Conservation (phyloP, 306 rosid genomes). For the Amphicarpaea edgeworthii region DNA sequence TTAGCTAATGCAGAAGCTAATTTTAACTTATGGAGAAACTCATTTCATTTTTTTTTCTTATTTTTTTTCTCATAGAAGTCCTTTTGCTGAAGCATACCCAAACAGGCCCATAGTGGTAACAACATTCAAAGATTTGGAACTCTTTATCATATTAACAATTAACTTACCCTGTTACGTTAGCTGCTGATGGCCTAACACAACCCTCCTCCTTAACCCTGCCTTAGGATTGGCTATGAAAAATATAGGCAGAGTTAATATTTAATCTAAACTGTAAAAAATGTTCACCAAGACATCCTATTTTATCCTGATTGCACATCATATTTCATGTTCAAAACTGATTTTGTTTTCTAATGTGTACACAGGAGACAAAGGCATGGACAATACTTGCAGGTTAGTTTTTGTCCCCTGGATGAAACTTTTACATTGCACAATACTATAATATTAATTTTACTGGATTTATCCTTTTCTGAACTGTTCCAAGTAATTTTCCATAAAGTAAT, state of each 20-base stretch:
- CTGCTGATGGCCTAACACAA: too few relatives aligned
- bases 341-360: slow-evolving; percentile 36
- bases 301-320: slow-evolving; percentile 21
- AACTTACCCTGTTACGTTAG: too few relatives aligned
- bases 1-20: too few relatives aligned
- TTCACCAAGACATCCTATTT: slow-evolving; percentile 8
- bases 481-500: background rate
- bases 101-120: background rate
- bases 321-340: slow-evolving; percentile 42
- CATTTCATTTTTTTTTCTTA: too few relatives aligned
- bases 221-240: too few relatives aligned
- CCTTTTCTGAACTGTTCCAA: slow-evolving; percentile 34
- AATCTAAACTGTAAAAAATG: background rate
- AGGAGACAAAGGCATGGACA: slow-evolving; percentile 99
- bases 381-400: slow-evolving; percentile 83
- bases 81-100: too few relatives aligned
- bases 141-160: slow-evolving; percentile 14
- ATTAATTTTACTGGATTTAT: slow-evolving; percentile 21
- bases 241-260: background rate
- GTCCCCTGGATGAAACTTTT: slow-evolving; percentile 30
- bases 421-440: slow-evolving; percentile 8
- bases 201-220: too few relatives aligned
- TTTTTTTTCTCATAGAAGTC: too few relatives aligned
- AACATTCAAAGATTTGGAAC: slow-evolving; percentile 19
- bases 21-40: too few relatives aligned